Percentiles rank a stretch among this genome's conserved stretches.
Conservation (phyloP, 73 alveolate genomes). For the Paraurostyla sp. region DNA sequence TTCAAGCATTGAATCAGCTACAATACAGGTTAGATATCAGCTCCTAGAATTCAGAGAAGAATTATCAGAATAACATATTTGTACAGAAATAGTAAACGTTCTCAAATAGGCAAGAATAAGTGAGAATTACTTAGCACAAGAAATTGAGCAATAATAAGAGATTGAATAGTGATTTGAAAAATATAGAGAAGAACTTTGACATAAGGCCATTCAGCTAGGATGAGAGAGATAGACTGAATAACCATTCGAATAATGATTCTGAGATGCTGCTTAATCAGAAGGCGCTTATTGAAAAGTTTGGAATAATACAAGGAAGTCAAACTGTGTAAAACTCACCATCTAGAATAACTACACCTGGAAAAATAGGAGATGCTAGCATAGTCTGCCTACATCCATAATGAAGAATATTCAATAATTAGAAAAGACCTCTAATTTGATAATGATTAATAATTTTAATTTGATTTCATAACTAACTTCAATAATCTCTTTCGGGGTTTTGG, state of each 20-base stretch:
- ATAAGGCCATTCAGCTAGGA: constrained; percentile 30
- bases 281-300: neutral
- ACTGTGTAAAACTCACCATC: neutral
- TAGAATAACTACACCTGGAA: neutral
- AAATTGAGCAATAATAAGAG: no score
- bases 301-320: neutral
- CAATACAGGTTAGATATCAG: no score
- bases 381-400: neutral
- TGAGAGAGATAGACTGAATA: neutral
- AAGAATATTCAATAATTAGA: no score
- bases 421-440: no score
- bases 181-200: no score
- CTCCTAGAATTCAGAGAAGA: no score
- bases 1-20: no score
- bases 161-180: neutral
- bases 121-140: no score
- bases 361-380: constrained; percentile 35
- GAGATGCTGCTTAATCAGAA: neutral
- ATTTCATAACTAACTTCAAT: neutral
- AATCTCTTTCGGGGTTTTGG: constrained; percentile 10
- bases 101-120: no score
- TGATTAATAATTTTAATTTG: neutral
- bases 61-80: no score
- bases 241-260: neutral
- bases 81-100: no score